Conservation (phyloP, 2,329 filamentous ascomycete species). For the Penicillium griseofulvum region DNA sequence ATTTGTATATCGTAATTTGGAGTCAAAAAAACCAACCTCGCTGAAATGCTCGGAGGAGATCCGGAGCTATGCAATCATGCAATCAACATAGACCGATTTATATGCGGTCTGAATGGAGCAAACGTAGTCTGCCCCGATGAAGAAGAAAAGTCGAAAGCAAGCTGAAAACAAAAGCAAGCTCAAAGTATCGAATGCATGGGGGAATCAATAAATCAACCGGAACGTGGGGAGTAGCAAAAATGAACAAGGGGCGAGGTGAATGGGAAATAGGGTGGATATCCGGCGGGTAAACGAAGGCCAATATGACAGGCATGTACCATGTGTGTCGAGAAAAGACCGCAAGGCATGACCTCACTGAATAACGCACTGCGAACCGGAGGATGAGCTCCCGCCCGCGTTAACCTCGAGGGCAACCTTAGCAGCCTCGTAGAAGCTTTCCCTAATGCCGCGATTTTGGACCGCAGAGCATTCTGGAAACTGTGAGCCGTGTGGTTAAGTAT, state of each 20-base stretch:
- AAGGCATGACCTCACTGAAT: conserved; percentile 30
- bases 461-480: conserved; percentile 79
- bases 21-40: conserved; percentile 20
- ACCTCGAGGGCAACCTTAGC: conserved; percentile 78
- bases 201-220: conserved; percentile 17
- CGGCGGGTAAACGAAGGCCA: neutral
- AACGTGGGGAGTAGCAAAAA: neutral
- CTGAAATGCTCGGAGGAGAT: conserved; percentile 19
- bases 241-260: conserved; percentile 4
- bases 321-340: neutral
- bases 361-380: conserved; percentile 33
- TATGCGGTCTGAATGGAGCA: neutral
- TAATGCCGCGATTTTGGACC: conserved; percentile 96
- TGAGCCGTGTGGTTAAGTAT: neutral
- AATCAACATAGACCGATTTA: neutral
- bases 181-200: conserved; percentile 20
- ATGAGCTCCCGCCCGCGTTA: conserved; percentile 39
- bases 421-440: conserved; percentile 97
- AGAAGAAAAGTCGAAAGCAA: conserved; percentile 8
- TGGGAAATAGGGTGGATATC: neutral
- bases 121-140: neutral
- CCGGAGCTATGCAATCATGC: conserved; percentile 14
- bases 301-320: neutral
- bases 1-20: conserved; percentile 1
- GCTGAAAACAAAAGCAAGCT: conserved; percentile 13